Percentiles rank a stretch among this genome's conserved stretches.
Conservation (phyloP, 106 monocot genomes). For the Posidonia australis region DNA sequence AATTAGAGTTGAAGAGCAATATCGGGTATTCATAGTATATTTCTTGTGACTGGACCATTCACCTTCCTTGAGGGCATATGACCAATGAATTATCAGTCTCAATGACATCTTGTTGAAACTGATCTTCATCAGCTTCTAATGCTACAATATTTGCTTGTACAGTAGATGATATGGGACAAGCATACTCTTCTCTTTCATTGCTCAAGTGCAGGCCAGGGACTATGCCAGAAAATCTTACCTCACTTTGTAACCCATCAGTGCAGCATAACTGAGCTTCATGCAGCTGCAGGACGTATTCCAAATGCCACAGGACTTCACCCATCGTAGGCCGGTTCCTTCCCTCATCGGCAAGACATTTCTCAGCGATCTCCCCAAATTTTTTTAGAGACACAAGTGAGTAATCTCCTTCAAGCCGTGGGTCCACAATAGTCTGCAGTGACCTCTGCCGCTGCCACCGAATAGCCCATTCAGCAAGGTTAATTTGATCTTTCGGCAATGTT, state of each 20-base stretch:
- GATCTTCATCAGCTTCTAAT: background rate
- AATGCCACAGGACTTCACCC: constrained; percentile 77
- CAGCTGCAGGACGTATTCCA: constrained; percentile 63
- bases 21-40: background rate
- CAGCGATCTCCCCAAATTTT: constrained; percentile 79
- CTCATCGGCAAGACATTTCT: constrained; percentile 69
- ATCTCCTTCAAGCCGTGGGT: constrained; percentile 39
- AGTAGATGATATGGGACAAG: background rate
- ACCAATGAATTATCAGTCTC: background rate
- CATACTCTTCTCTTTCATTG: constrained; percentile 27
- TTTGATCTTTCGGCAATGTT: constrained; percentile 68
- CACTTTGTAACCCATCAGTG: constrained; percentile 20
- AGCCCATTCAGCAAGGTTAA: constrained; percentile 83
- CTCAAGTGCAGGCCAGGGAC: constrained; percentile 29
- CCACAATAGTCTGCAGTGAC: constrained; percentile 44
- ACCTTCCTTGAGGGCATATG: background rate
- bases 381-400: constrained; percentile 53
- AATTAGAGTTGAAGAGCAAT: background rate
- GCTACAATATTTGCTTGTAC: background rate
- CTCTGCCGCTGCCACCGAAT: constrained; percentile 60
- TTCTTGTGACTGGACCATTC: background rate
- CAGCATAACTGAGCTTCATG: constrained; percentile 39
- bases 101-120: background rate
- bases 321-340: constrained; percentile 63
- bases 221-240: constrained; percentile 31